These are phyloP conservation scores for Zalerion maritima DNA, from an alignment of 495 filamentous ascomycete species.

Conservation along the genomic window DNA sequence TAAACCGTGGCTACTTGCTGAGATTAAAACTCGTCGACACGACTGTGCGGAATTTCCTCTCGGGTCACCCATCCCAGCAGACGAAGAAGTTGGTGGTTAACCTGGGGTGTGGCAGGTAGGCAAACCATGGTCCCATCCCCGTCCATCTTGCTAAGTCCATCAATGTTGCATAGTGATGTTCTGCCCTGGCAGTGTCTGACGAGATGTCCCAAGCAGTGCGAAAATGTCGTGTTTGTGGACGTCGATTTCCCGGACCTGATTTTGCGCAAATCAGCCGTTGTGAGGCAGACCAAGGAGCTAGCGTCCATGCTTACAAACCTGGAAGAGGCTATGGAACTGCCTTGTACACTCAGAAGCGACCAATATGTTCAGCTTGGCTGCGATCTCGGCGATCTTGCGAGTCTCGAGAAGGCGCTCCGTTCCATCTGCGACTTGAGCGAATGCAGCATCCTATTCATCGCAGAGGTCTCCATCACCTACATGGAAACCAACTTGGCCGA, in stretches of 20 bases:
- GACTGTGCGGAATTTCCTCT: conserved; percentile 54
- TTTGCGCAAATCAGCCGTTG: conserved; percentile 51
- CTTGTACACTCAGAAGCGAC: conserved; percentile 41
- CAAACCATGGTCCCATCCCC: neutral
- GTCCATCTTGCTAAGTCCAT: conserved; percentile 1
- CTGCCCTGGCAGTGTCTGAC: conserved; percentile 73
- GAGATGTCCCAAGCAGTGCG: conserved; percentile 39
- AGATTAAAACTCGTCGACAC: conserved; percentile 69
- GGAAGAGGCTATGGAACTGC: conserved; percentile 28
- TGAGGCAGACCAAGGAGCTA: conserved; percentile 46
- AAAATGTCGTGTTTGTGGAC: conserved; percentile 57
- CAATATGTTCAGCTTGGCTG: conserved; percentile 71
- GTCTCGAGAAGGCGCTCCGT: conserved; percentile 41
- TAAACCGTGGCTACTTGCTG: conserved; percentile 80
- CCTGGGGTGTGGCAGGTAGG: conserved; percentile 82
- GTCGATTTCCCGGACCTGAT: conserved; percentile 80
- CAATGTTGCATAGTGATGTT: conserved; percentile 49
- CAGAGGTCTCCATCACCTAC: conserved; percentile 83
- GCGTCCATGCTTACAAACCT: conserved; percentile 30
- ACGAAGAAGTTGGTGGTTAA: conserved; percentile 71
- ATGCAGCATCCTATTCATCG: conserved; percentile 58
- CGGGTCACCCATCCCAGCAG: conserved; percentile 38
- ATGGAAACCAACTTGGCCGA: conserved; percentile 70
- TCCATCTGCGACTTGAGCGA: conserved; percentile 36
- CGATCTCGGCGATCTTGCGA: conserved; percentile 53